Evolutionary conservation across 352 stramenopile genomes (phyloP), one percentile per base, ranked within the genome.

Genomic region (Globisporangium orthogonon): DNA sequence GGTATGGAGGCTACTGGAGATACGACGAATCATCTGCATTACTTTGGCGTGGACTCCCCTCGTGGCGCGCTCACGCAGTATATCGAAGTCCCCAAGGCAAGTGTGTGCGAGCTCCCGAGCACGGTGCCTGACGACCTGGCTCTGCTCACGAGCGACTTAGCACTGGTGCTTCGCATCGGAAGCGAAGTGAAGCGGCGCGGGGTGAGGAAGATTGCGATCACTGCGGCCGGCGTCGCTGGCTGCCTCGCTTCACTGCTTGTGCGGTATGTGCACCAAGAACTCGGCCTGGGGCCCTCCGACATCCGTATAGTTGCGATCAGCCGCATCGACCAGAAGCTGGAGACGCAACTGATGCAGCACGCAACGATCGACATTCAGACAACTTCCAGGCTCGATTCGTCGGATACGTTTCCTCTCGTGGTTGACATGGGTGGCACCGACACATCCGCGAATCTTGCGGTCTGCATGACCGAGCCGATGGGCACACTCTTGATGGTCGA

Each of bases 391-490:
- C 48, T 71, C 43, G 40, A 72, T 7, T 56, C 64, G 7, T 28
- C 53, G 18, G 30, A 55, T 5, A 40, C 48, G 15, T 41, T 86
- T 5, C 18, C n/a, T 52, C 62, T 63, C 14, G 70, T 78, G 37
- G 58, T 91, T 28, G 78, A 89, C 54, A 55, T 91, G n/a, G 72
- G 74, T 41, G 66, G 71, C 44, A 70, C 46, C 1, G 64, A 87
- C 37, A 48, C 59, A 10, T 86, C 78, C 2, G 41, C 67, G 23
- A 62, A 68, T 29, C 71, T 87, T 29, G 74, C 73, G 10, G 73
- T 75, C 17, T 62, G 55, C 5, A 30, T 79, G 18, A 58, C 83
- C 46, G 70, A 71, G 50, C 68, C 74, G n/a, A 76, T 85, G 70
- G 72, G 74, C 41, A 69, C 61, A 31, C 50, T 85, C 5, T 41